Conservation (phyloP, 1,139 yeast species). For the Kodamaea derodonti region DNA sequence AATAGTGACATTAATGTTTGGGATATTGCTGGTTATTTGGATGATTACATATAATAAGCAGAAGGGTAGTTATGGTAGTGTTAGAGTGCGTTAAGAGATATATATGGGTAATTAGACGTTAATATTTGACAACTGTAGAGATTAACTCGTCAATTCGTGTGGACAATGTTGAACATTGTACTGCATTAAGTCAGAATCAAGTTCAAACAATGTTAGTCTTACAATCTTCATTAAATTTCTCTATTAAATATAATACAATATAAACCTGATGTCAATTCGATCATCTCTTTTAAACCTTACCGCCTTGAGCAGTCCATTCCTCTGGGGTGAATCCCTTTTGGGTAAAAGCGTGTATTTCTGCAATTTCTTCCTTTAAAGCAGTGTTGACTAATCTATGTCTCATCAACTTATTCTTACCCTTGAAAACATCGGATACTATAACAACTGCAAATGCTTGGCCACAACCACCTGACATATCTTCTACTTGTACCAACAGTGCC, state of each 20-base stretch:
- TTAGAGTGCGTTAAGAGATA: too few species aligned
- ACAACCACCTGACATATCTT: conserved; percentile 79
- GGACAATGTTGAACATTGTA: too few species aligned
- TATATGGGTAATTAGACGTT: too few species aligned
- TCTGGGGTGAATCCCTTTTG: conserved; percentile 77
- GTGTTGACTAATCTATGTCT: conserved; percentile 84
- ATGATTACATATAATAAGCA: conserved; percentile 17
- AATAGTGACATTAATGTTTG: conserved; percentile 25
- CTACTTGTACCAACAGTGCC: conserved; percentile 58
- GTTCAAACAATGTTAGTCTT: too few species aligned
- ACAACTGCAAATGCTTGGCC: conserved; percentile 86
- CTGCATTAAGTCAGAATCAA: too few species aligned
- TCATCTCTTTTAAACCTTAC: not conserved
- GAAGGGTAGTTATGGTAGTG: conserved; percentile 7
- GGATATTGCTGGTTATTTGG: conserved; percentile 29
- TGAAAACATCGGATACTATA: conserved; percentile 69
- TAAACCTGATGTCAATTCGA: not conserved
- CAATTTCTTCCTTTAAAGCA: conserved; percentile 77
- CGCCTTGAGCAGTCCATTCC: conserved; percentile 55
- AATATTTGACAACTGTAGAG: too few species aligned
- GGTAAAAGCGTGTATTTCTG: conserved; percentile 88
- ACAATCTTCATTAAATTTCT: not conserved
- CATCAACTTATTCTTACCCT: conserved; percentile 79
- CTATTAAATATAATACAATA: not conserved
- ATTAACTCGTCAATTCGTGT: too few species aligned